These are phyloP conservation scores for Monascus purpureus DNA, from an alignment of 495 filamentous ascomycete species.

Conservation along the genomic window DNA sequence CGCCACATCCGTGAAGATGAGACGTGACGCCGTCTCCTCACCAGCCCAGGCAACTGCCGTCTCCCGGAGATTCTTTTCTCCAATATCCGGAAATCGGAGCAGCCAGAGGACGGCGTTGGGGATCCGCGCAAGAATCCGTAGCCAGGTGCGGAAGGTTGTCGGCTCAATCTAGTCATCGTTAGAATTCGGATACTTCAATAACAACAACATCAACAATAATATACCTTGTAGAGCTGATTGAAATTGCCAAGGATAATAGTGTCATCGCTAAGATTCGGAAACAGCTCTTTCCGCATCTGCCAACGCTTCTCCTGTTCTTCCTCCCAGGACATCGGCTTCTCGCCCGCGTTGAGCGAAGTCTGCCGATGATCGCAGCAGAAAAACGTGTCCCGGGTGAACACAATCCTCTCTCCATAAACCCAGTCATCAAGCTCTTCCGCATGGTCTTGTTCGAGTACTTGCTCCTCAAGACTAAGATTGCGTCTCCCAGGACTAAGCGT, in stretches of 20 bases:
- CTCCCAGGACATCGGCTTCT: conserved; percentile 60
- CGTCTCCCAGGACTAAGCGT: conserved; percentile 67
- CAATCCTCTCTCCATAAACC: conserved; percentile 96
- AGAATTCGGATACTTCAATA: neutral
- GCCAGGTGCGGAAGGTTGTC: conserved; percentile 90
- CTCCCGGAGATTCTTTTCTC: conserved; percentile 69
- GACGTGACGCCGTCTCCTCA: conserved; percentile 72
- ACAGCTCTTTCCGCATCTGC: conserved; percentile 91
- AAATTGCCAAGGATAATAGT: conserved; percentile 93
- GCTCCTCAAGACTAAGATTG: conserved; percentile 60
- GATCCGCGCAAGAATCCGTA: conserved; percentile 76
- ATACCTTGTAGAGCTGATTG: conserved; percentile 97
- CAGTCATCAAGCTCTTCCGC: conserved; percentile 53
- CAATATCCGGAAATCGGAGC: conserved; percentile 87
- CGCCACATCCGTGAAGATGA: conserved; percentile 93
- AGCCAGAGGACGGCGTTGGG: conserved; percentile 92
- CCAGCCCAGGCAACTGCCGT: conserved; percentile 78
- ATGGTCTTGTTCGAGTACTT: conserved; percentile 53
- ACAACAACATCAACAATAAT: conserved; percentile 6
- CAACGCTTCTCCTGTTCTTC: conserved; percentile 75
- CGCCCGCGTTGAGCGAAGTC: conserved; percentile 58
- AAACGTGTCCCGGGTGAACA: conserved; percentile 90
- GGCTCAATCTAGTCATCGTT: conserved; percentile 69
- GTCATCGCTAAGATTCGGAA: conserved; percentile 71
- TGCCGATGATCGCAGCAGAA: conserved; percentile 98